These are phyloP conservation scores for Pseudogymnoascus verrucosus DNA, from an alignment of 2,329 filamentous ascomycete species.

Conservation along the genomic window DNA sequence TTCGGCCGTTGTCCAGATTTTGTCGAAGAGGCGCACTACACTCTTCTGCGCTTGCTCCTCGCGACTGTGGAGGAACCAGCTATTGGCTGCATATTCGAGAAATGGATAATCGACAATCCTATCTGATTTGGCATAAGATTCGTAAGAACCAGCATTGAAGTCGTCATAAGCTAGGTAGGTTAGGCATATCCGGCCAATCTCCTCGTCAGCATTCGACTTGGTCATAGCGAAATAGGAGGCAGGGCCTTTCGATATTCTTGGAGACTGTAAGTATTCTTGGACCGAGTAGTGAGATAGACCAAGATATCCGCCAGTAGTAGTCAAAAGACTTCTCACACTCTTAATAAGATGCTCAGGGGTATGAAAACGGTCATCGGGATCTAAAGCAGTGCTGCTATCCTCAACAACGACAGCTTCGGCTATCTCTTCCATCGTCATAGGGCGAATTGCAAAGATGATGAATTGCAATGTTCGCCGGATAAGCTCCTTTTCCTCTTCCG, in stretches of 20 bases:
- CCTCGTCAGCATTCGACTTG: neutral
- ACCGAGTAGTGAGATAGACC: slow-evolving; percentile 28
- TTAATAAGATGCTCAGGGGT: neutral
- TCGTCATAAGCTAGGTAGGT: neutral
- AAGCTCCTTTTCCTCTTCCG: slow-evolving; percentile 14
- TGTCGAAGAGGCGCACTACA: neutral
- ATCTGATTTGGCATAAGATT: neutral
- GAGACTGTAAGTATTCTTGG: neutral
- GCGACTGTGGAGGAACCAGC: neutral
- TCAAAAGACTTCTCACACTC: slow-evolving; percentile 21
- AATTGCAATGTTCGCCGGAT: slow-evolving; percentile 17
- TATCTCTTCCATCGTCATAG: slow-evolving; percentile 10
- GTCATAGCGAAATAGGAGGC: neutral
- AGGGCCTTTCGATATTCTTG: neutral
- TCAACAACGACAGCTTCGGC: slow-evolving; percentile 18
- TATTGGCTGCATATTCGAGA: neutral
- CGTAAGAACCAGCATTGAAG: neutral
- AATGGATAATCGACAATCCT: neutral
- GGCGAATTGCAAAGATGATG: slow-evolving; percentile 9
- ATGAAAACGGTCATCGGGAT: slow-evolving; percentile 8
- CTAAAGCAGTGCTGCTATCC: slow-evolving; percentile 10
- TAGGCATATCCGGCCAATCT: neutral
- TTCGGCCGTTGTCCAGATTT: neutral
- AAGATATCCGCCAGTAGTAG: slow-evolving; percentile 10
- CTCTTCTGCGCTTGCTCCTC: neutral